Base-by-base conservation (phyloP, 257 asterid genomes). In the Eustoma russellianum region DNA sequence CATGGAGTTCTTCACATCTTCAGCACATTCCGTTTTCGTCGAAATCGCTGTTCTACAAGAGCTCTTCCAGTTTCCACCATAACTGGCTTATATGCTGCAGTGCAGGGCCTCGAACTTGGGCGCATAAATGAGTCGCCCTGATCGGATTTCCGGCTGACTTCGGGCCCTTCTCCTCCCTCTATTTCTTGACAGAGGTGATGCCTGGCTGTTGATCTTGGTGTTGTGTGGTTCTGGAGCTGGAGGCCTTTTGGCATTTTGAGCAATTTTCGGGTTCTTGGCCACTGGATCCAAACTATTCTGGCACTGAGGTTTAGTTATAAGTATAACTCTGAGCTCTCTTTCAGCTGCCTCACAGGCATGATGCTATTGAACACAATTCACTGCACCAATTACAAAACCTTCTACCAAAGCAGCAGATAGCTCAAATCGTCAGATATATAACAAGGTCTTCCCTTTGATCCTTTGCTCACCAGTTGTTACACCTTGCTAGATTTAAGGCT, bases 341-440 rank as follows among this genome's bases (percentile, higher is more conserved):
- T 92, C 87, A 83, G 77, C 61, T 83, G 88, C 91, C 94, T 83
- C 52, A 79, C 56, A 58, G 99, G 94, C 96, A 91, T 90, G 86
- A 55, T 64, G 74, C 45, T 51, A 52, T 41, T 53, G 13, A 12
- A 61, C 57, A 57, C 14, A 66, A 48, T 15, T 56, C 48, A 40
- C 64, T 53, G 56, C 57, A 30, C 55, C 15, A 49, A 50, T 52
- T 41, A 45, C 52, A 52, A 24, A 70, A 53, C 16, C 24, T 47
- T 60, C 51, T 49, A 45, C 18, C 53, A 40, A 40, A 61, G 28
- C 35, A 60, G 53, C 51, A 38, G 62, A 70, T 66, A 48, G 12
- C 44, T 58, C 61, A 44, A 59, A 57, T 24, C n/a, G n/a, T n/a
- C n/a, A n/a, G n/a, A 24, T 8, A 38, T 38, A 61, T 59, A 67